These are phyloP conservation scores for Geum urbanum DNA, from an alignment of 306 rosid genomes.

Conservation along the genomic window DNA sequence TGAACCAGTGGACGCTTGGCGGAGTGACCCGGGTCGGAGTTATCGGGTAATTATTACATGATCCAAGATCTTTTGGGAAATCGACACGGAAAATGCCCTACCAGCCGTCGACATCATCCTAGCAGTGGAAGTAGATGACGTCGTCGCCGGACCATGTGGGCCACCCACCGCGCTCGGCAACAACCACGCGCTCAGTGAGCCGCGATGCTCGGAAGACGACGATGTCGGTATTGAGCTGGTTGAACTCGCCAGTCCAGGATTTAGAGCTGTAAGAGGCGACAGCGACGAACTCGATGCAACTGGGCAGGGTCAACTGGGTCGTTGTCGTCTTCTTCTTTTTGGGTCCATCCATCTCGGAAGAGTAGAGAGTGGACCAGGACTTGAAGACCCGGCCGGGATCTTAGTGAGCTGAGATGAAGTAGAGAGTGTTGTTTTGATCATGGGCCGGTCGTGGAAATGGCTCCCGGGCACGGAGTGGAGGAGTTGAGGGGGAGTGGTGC, in stretches of 20 bases:
- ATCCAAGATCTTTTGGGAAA: constrained; percentile 21
- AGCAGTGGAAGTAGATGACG: constrained; percentile 56
- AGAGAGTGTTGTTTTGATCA: constrained; percentile 36
- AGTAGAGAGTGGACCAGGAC: constrained; percentile 62
- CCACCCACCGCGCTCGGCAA: constrained; percentile 72
- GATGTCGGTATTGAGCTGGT: constrained; percentile 52
- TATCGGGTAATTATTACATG: not conserved
- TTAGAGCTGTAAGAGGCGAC: constrained; percentile 76
- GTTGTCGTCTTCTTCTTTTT: not conserved
- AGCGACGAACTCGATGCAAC: constrained; percentile 44
- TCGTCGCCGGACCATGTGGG: constrained; percentile 78
- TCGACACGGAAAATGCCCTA: constrained; percentile 71
- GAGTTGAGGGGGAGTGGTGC: constrained; percentile 16
- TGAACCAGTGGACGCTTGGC: constrained; percentile 69
- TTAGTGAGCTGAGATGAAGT: constrained; percentile 68
- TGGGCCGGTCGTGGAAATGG: constrained; percentile 67
- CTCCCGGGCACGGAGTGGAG: constrained; percentile 34
- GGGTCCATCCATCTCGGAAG: constrained; percentile 11
- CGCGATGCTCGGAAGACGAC: constrained; percentile 42
- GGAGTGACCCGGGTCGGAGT: constrained; percentile 59
- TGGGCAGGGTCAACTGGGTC: constrained; percentile 50
- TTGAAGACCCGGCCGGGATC: constrained; percentile 32
- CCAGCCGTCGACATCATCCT: constrained; percentile 63
- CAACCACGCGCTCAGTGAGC: constrained; percentile 31
- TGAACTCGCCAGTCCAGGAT: constrained; percentile 61